Percentiles rank a stretch among this genome's conserved stretches.
Conservation (phyloP, 1,139 yeast species). For the Saccharomyces uvarum region DNA sequence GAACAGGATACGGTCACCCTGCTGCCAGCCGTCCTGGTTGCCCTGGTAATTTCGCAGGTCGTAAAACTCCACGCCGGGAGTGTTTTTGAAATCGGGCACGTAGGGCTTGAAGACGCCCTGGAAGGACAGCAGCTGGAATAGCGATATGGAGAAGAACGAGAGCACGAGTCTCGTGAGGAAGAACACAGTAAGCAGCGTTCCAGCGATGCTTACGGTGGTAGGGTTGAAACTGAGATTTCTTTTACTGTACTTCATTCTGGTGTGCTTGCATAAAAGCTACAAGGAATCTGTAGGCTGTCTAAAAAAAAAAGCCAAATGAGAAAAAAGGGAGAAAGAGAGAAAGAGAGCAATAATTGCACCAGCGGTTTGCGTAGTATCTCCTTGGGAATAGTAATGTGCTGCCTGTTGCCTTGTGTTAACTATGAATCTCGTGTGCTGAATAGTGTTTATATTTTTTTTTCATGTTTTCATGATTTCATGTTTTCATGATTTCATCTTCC, state of each 20-base stretch:
- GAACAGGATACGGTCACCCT: conserved; percentile 50
- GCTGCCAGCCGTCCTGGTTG: conserved; percentile 49
- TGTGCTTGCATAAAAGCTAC: neutral
- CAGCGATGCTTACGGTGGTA: conserved; percentile 3
- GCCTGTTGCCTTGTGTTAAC: neutral
- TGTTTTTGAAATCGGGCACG: conserved; percentile 30
- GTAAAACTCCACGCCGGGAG: conserved; percentile 41
- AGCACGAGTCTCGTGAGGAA: conserved; percentile 3
- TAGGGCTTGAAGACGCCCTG: conserved; percentile 15
- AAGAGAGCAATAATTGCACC: neutral
- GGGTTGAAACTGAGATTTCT: neutral
- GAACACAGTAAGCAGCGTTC: conserved; percentile 6
- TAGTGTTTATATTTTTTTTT: neutral
- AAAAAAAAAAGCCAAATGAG: neutral
- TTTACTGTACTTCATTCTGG: conserved; percentile 3
- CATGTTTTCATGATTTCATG: neutral
- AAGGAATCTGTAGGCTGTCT: neutral
- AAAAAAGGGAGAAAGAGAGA: neutral
- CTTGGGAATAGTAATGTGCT: neutral
- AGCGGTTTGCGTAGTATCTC: neutral
- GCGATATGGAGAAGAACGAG: neutral
- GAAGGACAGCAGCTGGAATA: neutral
- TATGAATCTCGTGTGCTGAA: neutral
- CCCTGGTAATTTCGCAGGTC: conserved; percentile 48
- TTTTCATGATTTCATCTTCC: neutral